Evolutionary conservation across 257 asterid species (phyloP).

Genomic region (Nicotiana undulata): DNA sequence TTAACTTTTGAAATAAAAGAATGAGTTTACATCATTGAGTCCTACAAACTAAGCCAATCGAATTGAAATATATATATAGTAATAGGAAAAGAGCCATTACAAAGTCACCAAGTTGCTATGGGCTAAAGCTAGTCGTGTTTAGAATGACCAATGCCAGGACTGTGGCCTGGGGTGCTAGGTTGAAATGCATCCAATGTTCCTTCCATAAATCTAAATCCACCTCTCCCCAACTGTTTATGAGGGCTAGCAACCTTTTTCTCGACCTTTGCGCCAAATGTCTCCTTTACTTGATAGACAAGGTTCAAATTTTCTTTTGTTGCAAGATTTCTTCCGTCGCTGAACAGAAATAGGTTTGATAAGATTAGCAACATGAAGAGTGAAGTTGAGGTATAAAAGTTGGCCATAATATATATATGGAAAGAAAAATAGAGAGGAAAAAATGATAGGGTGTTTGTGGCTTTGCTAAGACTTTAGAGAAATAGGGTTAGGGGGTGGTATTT

Average conservation of each 20-base stretch:
- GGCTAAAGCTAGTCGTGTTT: constrained; percentile 30
- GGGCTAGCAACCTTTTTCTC: neutral
- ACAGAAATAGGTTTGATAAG: constrained; percentile 21
- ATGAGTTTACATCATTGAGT: neutral
- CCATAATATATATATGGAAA: constrained; percentile 23
- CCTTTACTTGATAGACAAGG: neutral
- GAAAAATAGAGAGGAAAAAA: neutral
- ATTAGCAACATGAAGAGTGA: constrained; percentile 20
- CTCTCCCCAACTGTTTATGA: neutral
- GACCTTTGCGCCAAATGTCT: neutral
- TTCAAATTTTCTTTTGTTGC: neutral
- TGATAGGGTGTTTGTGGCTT: neutral
- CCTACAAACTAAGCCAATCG: neutral
- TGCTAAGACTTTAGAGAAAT: constrained; percentile 3
- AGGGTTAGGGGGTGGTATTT: constrained; percentile 18
- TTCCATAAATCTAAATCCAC: constrained; percentile 13
- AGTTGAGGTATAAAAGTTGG: constrained; percentile 16
- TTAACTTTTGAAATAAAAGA: neutral
- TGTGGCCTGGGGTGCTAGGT: constrained; percentile 55
- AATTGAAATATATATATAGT: neutral
- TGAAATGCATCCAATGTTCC: constrained; percentile 43
- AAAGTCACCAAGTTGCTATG: neutral
- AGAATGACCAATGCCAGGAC: constrained; percentile 84
- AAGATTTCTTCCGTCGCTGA: constrained; percentile 31
- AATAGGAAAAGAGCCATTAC: too few species aligned